These are phyloP conservation scores for Aspergillus tubingensis DNA, from an alignment of 2,329 filamentous ascomycete species.

Conservation along the genomic window DNA sequence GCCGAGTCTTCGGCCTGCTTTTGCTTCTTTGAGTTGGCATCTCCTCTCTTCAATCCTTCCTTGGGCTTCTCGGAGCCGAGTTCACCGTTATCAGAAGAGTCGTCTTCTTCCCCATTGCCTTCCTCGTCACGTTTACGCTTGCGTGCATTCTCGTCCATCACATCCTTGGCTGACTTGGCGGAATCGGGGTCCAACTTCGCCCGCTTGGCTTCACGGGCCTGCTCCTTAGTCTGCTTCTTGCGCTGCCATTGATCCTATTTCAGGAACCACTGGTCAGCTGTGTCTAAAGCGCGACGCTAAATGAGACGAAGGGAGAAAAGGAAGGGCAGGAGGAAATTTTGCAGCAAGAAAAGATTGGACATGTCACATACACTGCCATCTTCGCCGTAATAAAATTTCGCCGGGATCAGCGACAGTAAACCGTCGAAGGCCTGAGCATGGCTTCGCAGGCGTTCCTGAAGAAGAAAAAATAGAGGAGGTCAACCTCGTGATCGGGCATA, in stretches of 20 bases:
- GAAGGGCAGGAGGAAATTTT: conserved; percentile 5
- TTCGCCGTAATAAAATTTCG: conserved; percentile 86
- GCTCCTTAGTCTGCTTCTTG: conserved; percentile 93
- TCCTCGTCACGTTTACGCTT: conserved; percentile 77
- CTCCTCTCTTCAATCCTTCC: conserved; percentile 60
- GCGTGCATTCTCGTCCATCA: conserved; percentile 79
- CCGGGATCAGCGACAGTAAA: conserved; percentile 81
- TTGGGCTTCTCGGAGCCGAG: conserved; percentile 54
- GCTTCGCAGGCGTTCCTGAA: conserved; percentile 51
- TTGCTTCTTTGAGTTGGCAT: conserved; percentile 55
- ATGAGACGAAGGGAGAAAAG: conserved; percentile 15
- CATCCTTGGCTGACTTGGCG: conserved; percentile 86
- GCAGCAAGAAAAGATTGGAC: conserved; percentile 16
- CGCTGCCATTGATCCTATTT: conserved; percentile 85
- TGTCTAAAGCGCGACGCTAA: conserved; percentile 17
- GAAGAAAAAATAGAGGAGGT: conserved; percentile 26
- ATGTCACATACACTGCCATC: conserved; percentile 71
- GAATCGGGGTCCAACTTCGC: conserved; percentile 91
- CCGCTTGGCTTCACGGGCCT: conserved; percentile 77
- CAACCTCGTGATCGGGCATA: conserved; percentile 23
- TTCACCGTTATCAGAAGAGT: conserved; percentile 48
- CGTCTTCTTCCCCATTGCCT: conserved; percentile 39
- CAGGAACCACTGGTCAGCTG: conserved; percentile 20
- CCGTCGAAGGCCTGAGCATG: conserved; percentile 79
- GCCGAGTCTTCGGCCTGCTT: conserved; percentile 47